Conservation (phyloP, 202 grass and related monocot species). For the Cymbopogon flexuosus region DNA sequence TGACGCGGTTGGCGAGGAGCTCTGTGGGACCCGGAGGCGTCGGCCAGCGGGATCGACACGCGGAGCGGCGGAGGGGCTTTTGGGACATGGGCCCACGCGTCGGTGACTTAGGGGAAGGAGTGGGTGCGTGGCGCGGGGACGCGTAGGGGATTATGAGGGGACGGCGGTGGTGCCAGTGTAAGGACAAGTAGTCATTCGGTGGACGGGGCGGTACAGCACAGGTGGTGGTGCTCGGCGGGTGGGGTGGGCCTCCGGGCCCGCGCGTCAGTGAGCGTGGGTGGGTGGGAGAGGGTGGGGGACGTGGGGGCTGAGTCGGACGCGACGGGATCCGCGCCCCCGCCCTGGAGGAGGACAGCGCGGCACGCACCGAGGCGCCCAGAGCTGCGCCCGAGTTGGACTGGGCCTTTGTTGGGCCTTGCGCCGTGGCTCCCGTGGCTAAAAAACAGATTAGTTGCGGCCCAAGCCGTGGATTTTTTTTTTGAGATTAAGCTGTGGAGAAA, state of each 20-base stretch:
- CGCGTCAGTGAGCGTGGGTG: background rate
- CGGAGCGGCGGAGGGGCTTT: background rate
- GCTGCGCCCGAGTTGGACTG: background rate
- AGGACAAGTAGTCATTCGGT: slow-evolving; percentile 28
- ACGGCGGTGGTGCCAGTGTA: slow-evolving; percentile 1
- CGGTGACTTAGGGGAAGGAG: rapidly evolving
- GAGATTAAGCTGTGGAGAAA: background rate
- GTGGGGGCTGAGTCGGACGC: slow-evolving; percentile 44
- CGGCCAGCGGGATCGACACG: background rate
- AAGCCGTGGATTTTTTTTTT: no score
- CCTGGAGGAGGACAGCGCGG: background rate
- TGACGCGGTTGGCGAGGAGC: background rate
- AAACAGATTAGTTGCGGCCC: no score
- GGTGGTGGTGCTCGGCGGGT: background rate
- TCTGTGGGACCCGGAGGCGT: background rate
- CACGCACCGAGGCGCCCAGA: background rate
- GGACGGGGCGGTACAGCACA: background rate
- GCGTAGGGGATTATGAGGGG: background rate
- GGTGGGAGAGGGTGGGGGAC: background rate
- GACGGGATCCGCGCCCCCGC: slow-evolving; percentile 37
- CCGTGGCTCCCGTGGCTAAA: background rate
- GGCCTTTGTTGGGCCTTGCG: background rate
- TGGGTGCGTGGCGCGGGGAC: background rate
- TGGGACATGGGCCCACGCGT: background rate
- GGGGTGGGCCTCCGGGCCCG: background rate